A percentile compares a stretch with the other conserved stretches of the same genome.
phyloP scores from a whole-genome alignment of 306 rosid species.

The Ormosia semicastrata region DNA sequence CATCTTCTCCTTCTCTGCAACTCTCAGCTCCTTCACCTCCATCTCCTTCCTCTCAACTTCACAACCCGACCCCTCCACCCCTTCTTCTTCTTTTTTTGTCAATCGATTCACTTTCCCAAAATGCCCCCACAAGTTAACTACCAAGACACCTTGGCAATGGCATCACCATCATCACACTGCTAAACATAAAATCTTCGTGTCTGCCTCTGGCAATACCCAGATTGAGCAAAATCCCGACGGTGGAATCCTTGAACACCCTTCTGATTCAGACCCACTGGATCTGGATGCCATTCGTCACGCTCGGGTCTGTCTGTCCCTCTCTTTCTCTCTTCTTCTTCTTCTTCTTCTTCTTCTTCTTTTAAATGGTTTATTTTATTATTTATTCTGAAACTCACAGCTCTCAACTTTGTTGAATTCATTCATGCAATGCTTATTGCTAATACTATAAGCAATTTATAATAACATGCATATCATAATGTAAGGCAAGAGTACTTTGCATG shows the following conservation, averaged over 20 bases:
- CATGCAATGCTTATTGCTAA: background rate
- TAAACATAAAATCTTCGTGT: constrained; percentile 32
- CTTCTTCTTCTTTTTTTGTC: constrained; percentile 1
- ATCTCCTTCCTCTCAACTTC: constrained; percentile 43
- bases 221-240: constrained; percentile 42
- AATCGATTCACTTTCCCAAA: constrained; percentile 32
- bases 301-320: constrained; percentile 80
- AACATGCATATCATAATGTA: background rate
- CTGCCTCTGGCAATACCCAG: constrained; percentile 25
- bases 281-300: constrained; percentile 45
- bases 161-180: constrained; percentile 8
- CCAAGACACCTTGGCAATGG: constrained; percentile 28
- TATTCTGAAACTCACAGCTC: too few species aligned
- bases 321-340: background rate
- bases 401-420: background rate
- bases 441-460: background rate
- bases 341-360: background rate
- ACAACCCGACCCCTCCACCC: background rate
- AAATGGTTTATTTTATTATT: too few species aligned
- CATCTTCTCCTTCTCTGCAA: constrained; percentile 46
- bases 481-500: background rate
- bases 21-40: constrained; percentile 45
- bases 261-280: constrained; percentile 38
- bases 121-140: constrained; percentile 28
- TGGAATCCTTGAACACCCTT: constrained; percentile 40